Percentiles rank a stretch among this genome's conserved stretches.
phyloP scores from a whole-genome alignment of 805 yeast species.

The Candida silvicultrix region DNA sequence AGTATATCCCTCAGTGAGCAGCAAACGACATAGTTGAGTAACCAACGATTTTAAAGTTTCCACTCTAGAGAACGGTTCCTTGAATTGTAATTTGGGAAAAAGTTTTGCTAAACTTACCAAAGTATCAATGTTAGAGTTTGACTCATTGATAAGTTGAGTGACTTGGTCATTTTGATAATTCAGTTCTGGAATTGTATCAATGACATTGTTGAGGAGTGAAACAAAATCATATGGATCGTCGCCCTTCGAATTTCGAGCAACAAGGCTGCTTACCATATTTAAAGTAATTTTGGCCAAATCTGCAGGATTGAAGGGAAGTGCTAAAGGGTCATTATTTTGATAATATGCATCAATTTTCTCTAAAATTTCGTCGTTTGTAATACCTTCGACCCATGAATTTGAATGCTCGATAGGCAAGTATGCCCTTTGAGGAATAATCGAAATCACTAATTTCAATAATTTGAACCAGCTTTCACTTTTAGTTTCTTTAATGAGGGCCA shows the following conservation, averaged over 20 bases:
- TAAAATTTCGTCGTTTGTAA: constrained; percentile 16
- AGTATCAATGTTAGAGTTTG: constrained; percentile 7
- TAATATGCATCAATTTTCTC: constrained; percentile 30
- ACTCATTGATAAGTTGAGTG: constrained; percentile 17
- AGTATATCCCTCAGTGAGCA: constrained; percentile 27
- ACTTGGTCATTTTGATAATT: constrained; percentile 31
- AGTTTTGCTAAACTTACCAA: constrained; percentile 25
- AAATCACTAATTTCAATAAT: constrained; percentile 38
- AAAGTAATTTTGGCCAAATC: constrained; percentile 37
- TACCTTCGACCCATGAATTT: constrained; percentile 7
- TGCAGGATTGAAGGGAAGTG: constrained; percentile 35
- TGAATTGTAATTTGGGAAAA: constrained; percentile 23
- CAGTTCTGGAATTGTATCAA: constrained; percentile 41
- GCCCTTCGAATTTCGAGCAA: constrained; percentile 14
- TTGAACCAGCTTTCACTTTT: constrained; percentile 27
- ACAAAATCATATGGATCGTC: constrained; percentile 23
- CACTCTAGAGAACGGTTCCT: constrained; percentile 18
- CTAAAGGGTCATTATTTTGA: constrained; percentile 17
- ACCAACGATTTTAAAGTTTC: constrained; percentile 12
- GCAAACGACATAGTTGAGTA: constrained; percentile 13
- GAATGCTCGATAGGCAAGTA: constrained; percentile 48
- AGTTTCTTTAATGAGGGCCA: constrained; percentile 28
- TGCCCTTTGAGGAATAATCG: constrained; percentile 57
- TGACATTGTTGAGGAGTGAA: constrained; percentile 28
- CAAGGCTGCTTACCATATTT: constrained; percentile 23